Base-by-base conservation (phyloP, 2,329 filamentous ascomycete species). In the Colletotrichum sojae region DNA sequence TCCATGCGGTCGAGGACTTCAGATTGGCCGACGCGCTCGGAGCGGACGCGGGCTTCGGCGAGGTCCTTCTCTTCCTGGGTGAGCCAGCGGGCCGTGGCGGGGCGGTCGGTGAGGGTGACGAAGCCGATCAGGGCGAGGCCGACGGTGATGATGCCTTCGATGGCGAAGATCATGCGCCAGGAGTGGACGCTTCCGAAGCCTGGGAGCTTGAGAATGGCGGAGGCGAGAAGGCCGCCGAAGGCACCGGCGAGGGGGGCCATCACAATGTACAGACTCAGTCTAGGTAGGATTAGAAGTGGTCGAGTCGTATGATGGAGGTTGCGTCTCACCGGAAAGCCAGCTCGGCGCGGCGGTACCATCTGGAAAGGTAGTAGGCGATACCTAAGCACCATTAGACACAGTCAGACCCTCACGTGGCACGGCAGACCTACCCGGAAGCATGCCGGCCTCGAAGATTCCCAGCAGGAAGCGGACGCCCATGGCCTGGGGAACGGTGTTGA, bases 141-240 rank as follows among this genome's bases (percentile, higher is more conserved):
- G 69, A 77, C 73, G 2, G 82, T 83, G 71, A 92, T 87, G 73
- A 92, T 88, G 20, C 91, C 91, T 75, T 93, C 91, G n/a, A 93
- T 88, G 4, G 85, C 86, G 63, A 93, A 93, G 59, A 93, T 91
- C 90, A 92, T 92, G 8, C 90, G 82, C 91, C 91, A 93, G 5
- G 78, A 80, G 25, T 80, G 81, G 0, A 92, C 78, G 4, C 81
- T 76, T 6, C 89, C 90, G 62, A 92, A 86, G 54, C 81, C 76
- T 25, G 85, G 78, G 6, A 93, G 83, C 0, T 82, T 88, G 9
- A 92, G 80, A 55, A 93, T 92, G 0, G 81, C 91, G 0, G 84
- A 89, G 0, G 85, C 86, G 1, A 93, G 79, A 0, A 93, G 83
- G 0, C 91, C 91, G 1, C 91, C 90, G 67, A 92, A 91, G 0